Evolutionary conservation across 805 yeast genomes (phyloP).

Genomic region (Candida parachauliodes): DNA sequence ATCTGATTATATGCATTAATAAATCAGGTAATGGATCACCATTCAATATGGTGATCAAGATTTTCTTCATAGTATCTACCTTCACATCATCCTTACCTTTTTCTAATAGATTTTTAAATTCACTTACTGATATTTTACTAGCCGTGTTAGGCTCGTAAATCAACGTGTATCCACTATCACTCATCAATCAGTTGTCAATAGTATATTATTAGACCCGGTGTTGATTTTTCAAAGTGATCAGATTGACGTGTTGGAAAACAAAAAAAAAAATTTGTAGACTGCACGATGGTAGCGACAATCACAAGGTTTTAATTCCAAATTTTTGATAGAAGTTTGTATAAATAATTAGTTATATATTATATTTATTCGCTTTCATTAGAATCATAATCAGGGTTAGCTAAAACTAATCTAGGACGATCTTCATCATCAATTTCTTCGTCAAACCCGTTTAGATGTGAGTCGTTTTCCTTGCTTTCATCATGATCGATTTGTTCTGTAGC

Average conservation of each 20-base stretch:
- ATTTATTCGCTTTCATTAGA: conserved; percentile 33
- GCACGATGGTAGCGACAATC: too few species aligned
- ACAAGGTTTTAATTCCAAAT: too few species aligned
- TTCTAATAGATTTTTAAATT: conserved; percentile 75
- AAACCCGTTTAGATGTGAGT: background rate
- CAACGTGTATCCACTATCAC: conserved; percentile 62
- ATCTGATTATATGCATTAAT: conserved; percentile 94
- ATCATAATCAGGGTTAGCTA: conserved; percentile 55
- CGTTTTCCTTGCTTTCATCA: conserved; percentile 14
- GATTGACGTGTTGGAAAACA: conserved; percentile 17
- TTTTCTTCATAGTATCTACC: conserved; percentile 84
- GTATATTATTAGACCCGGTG: background rate
- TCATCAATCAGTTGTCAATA: conserved; percentile 10
- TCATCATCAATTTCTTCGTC: conserved; percentile 16
- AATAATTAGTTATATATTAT: too few species aligned
- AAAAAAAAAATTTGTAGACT: too few species aligned
- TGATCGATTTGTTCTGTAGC: conserved; percentile 10
- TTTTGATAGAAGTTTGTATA: too few species aligned
- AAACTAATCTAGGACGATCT: conserved; percentile 43
- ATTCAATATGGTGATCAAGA: conserved; percentile 81
- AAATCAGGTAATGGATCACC: conserved; percentile 91
- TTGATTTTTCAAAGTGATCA: conserved; percentile 3
- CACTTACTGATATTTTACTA: conserved; percentile 59
- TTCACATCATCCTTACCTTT: conserved; percentile 86
- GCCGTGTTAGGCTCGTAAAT: conserved; percentile 75